Evolutionary conservation across 441 rosid genomes (phyloP).

Genomic region (Populus hybrid): DNA sequence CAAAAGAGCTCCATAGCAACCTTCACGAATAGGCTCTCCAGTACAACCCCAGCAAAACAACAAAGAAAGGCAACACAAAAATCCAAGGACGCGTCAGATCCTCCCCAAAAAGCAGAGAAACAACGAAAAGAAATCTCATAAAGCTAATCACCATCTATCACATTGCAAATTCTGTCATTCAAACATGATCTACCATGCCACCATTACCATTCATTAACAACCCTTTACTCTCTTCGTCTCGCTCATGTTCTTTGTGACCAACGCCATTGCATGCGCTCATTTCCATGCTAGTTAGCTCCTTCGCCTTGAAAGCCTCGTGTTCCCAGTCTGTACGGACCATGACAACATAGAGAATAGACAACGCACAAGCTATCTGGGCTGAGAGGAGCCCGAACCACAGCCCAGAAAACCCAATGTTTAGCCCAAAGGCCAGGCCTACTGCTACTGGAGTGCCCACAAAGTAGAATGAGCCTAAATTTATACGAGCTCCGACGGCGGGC

Average conservation of each 20-base stretch:
- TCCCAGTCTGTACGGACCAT: constrained; percentile 79
- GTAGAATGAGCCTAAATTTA: constrained; percentile 83
- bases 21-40: constrained; percentile 14
- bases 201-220: constrained; percentile 44
- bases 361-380: constrained; percentile 80
- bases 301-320: constrained; percentile 68
- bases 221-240: constrained; percentile 37
- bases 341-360: constrained; percentile 62
- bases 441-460: constrained; percentile 94
- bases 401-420: constrained; percentile 74
- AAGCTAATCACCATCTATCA: constrained; percentile 15
- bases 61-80: not conserved
- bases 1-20: constrained; percentile 14
- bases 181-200: constrained; percentile 21
- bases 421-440: constrained; percentile 75
- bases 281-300: constrained; percentile 51
- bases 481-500: constrained; percentile 71
- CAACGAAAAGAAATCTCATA: constrained; percentile 22
- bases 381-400: constrained; percentile 86
- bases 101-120: constrained; percentile 18
- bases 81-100: not conserved
- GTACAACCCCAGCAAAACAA: not conserved
- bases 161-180: not conserved
- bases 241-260: constrained; percentile 21
- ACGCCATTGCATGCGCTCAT: constrained; percentile 28